phyloP scores from a whole-genome alignment of 306 rosid genomes.

The Trifolium subterraneum region DNA sequence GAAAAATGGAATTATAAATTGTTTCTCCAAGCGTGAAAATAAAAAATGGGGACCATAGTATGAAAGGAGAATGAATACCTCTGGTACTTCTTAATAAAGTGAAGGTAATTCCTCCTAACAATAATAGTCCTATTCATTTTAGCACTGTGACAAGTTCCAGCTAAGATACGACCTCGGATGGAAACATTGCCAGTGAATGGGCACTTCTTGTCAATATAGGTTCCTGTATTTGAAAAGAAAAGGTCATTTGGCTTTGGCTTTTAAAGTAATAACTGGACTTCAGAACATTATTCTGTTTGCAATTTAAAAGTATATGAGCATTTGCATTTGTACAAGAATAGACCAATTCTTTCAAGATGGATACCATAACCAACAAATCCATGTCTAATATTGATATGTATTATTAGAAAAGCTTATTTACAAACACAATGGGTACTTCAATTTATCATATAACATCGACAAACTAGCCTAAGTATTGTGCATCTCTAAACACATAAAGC shows the following conservation, averaged over 20 bases:
- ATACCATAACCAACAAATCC: neutral
- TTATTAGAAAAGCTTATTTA: neutral
- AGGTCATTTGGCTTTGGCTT: neutral
- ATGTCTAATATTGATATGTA: neutral
- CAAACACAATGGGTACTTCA: neutral
- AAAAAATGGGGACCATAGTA: neutral
- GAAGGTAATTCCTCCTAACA: conserved; percentile 78
- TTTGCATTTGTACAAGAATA: neutral
- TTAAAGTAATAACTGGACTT: neutral
- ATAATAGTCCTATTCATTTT: conserved; percentile 80
- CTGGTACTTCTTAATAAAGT: conserved; percentile 79
- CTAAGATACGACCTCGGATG: conserved; percentile 68
- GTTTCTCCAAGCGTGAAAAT: neutral
- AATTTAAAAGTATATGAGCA: neutral
- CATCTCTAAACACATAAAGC: neutral
- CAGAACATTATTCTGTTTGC: neutral
- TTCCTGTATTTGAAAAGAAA: conserved; percentile 41
- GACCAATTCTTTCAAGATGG: neutral
- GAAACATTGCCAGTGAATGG: conserved; percentile 77
- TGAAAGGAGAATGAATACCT: conserved; percentile 45
- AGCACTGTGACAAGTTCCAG: conserved; percentile 87
- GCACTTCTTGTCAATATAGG: conserved; percentile 79
- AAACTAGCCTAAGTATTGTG: too few relatives aligned
- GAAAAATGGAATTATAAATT: neutral
- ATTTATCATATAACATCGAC: too few relatives aligned